phyloP scores from a whole-genome alignment of 345 rosid species.

The Heritiera fomes region DNA sequence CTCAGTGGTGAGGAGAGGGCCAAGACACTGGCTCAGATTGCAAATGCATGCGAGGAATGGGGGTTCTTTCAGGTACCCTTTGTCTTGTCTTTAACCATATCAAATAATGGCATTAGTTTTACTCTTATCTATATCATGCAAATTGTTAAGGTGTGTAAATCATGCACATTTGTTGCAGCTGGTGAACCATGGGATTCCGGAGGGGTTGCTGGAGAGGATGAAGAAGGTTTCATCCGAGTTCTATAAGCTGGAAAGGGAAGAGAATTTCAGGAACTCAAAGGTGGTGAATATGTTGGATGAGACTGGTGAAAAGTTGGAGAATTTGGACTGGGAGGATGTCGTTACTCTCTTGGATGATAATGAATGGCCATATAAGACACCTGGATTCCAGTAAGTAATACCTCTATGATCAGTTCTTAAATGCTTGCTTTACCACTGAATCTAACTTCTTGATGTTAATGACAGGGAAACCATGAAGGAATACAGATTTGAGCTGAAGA shows the following conservation, averaged over 20 bases:
- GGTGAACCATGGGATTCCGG: conserved; percentile 79
- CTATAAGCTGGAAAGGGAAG: conserved; percentile 70
- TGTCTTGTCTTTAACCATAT: background rate
- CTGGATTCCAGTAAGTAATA: conserved; percentile 60
- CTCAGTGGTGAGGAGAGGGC: conserved; percentile 70
- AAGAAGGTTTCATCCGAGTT: conserved; percentile 61
- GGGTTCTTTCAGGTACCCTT: conserved; percentile 85
- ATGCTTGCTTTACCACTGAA: background rate
- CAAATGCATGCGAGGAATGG: conserved; percentile 81
- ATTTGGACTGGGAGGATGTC: conserved; percentile 88
- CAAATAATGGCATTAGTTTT: background rate
- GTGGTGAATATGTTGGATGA: conserved; percentile 51
- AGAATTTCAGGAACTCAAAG: conserved; percentile 55
- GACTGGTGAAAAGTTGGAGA: conserved; percentile 53
- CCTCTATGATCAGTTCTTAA: background rate
- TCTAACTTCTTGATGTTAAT: background rate
- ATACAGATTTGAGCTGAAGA: conserved; percentile 71
- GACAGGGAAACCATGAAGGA: conserved; percentile 75
- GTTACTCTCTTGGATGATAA: conserved; percentile 58
- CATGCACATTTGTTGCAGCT: conserved; percentile 40
- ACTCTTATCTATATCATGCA: no score
- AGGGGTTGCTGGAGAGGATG: conserved; percentile 70
- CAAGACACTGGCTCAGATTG: conserved; percentile 62
- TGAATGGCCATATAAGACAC: conserved; percentile 65
- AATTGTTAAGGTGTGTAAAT: background rate